phyloP scores from a whole-genome alignment of 2,329 filamentous ascomycete species.

The Fusarium algeriense region DNA sequence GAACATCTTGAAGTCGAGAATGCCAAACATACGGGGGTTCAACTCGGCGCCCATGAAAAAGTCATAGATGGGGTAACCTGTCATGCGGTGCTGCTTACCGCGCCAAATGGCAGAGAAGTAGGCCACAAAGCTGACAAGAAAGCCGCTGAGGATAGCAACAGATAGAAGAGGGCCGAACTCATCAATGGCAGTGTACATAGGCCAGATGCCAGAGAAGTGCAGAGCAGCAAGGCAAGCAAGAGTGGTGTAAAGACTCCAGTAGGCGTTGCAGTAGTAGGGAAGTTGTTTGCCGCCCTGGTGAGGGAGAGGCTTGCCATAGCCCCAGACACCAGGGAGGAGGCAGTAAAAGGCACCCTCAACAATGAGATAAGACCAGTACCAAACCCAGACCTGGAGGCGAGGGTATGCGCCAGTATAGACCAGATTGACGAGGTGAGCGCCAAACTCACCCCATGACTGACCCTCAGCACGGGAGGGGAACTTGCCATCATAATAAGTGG shows the following conservation, averaged over 20 bases:
- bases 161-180: constrained; percentile 94
- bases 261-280: constrained; percentile 93
- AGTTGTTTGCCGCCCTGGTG: constrained; percentile 88
- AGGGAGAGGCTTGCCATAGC: constrained; percentile 87
- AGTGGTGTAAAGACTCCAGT: constrained; percentile 88
- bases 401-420: constrained; percentile 90
- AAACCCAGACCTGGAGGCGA: constrained; percentile 83
- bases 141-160: constrained; percentile 92
- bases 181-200: constrained; percentile 90
- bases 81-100: constrained; percentile 92
- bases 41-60: constrained; percentile 95
- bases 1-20: constrained; percentile 96
- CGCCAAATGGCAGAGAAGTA: constrained; percentile 87
- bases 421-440: constrained; percentile 75
- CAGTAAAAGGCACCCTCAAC: constrained; percentile 88
- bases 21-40: constrained; percentile 87
- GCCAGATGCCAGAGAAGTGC: constrained; percentile 88
- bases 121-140: constrained; percentile 82
- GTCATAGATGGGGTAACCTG: constrained; percentile 84
- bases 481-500: constrained; percentile 90
- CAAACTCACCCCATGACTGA: constrained; percentile 78
- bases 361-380: constrained; percentile 95
- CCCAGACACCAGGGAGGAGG: constrained; percentile 86
- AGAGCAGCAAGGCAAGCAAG: constrained; percentile 77
- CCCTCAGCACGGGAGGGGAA: constrained; percentile 75